Base-by-base conservation (phyloP, 2,329 filamentous ascomycete genomes). In the Fusarium tupiense region DNA sequence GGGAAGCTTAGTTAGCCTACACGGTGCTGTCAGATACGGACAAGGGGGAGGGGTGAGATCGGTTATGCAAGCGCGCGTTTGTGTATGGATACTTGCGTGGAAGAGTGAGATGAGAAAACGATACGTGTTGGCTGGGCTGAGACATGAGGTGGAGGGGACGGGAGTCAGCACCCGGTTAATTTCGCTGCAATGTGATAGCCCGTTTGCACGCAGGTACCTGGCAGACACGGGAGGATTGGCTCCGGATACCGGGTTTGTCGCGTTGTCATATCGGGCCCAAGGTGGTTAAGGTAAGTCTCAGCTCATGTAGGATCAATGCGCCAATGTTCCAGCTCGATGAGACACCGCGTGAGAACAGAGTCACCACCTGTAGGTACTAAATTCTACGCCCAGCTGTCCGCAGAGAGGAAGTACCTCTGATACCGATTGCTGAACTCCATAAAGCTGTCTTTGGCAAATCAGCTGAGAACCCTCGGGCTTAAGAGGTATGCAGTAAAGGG, bases 321-420 rank as follows among this genome's bases (percentile, higher is more conserved):
- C 24, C 11, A 26, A 20, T 2, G 24, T 20, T 13, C 8, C 24
- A 20, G 17, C 12, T 26, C 17, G 43, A 26, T 20, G 12, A 26
- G 17, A 13, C 43, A 46, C 17, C 19, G 17, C 13, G 17, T 46
- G 17, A 46, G 17, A 4, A 20, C 11, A 26, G 17, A 46, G 43
- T 26, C 24, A 14, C 43, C 8, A 14, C 0, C 12, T 46, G 6
- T 17, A 26, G 43, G 11, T 2, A 8, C 17, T 6, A 8, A 20
- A 13, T 6, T 24, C 8, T 6, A 13, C 10, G 24, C 17, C 17
- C 1, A 46, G 24, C 43, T 13, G 0, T 20, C 43, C 0, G 8
- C 17, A 26, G 12, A 20, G 5, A 9, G 1, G 6, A 46, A 5
- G 8, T 6, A 26, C 19, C 12, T 46, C 8, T 26, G 17, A 46